phyloP scores from a whole-genome alignment of 176 grass and related monocot species.

The Rhynchospora breviuscula region DNA sequence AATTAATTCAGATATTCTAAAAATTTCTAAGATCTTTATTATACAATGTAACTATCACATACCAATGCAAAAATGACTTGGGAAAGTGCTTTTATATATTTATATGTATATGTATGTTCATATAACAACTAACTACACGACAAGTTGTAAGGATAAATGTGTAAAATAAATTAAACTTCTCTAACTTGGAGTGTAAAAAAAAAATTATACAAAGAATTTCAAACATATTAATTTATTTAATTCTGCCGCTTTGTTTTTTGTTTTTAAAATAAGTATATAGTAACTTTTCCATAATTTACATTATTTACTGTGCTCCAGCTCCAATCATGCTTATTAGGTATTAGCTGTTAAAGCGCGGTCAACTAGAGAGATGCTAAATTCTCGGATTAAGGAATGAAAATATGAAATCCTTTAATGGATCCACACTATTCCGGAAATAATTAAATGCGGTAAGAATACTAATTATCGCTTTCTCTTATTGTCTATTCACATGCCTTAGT shows the following conservation, averaged over 20 bases:
- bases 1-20: no score
- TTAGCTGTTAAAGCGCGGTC: background rate
- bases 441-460: constrained; percentile 1
- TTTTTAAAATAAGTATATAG: background rate
- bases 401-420: constrained; percentile 7
- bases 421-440: background rate
- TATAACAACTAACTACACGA: background rate
- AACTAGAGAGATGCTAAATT: background rate
- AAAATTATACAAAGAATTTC: background rate
- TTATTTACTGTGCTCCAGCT: background rate
- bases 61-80: no score
- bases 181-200: background rate
- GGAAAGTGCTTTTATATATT: no score
- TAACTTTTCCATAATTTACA: background rate
- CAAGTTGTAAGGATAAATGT: background rate
- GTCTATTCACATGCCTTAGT: background rate
- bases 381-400: constrained; percentile 8
- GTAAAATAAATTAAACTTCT: background rate
- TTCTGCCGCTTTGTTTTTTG: background rate
- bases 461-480: background rate
- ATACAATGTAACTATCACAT: no score
- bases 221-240: background rate
- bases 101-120: no score
- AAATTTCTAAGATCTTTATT: no score
- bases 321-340: background rate